Evolutionary conservation across 257 asterid genomes (phyloP).

Genomic region (Gynochthodes officinalis): DNA sequence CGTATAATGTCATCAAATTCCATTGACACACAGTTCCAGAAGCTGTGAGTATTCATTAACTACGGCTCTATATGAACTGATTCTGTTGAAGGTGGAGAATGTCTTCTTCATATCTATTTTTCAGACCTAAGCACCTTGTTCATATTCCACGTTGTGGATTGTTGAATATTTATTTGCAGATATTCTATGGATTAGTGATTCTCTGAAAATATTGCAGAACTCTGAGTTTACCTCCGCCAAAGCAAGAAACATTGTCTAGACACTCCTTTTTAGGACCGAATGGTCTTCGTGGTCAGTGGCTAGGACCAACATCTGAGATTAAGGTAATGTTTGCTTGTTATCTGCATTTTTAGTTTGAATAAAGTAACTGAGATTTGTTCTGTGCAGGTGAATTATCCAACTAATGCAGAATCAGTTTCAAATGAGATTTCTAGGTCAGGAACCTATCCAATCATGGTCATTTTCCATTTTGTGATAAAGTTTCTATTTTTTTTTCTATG

Average conservation of each 20-base stretch:
- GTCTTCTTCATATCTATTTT: neutral
- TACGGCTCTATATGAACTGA: neutral
- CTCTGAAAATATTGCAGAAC: slow-evolving; percentile 47
- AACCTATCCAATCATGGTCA: slow-evolving; percentile 14
- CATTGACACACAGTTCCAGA: slow-evolving; percentile 59
- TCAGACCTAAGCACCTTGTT: neutral
- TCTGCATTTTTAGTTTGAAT: neutral
- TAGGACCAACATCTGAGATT: slow-evolving; percentile 59
- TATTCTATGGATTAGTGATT: slow-evolving; percentile 5
- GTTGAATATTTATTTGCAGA: neutral
- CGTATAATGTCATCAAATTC: slow-evolving; percentile 51
- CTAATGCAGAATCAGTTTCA: slow-evolving; percentile 45
- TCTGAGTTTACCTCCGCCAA: slow-evolving; percentile 72
- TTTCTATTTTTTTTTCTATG: neutral
- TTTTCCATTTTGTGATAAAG: slow-evolving; percentile 2
- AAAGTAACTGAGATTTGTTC: slow-evolving; percentile 11
- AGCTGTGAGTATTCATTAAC: slow-evolving; percentile 49
- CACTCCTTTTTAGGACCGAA: slow-evolving; percentile 85
- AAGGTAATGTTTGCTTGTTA: slow-evolving; percentile 45
- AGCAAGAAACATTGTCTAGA: slow-evolving; percentile 87
- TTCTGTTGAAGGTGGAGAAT: neutral
- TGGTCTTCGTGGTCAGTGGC: slow-evolving; percentile 89
- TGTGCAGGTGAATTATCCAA: slow-evolving; percentile 82
- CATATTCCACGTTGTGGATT: neutral
- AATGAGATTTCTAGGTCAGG: slow-evolving; percentile 67